Evolutionary conservation across 257 asterid species (phyloP), one percentile per base, ranked within the genome.

Genomic region (Paraleonurus japonicus): DNA sequence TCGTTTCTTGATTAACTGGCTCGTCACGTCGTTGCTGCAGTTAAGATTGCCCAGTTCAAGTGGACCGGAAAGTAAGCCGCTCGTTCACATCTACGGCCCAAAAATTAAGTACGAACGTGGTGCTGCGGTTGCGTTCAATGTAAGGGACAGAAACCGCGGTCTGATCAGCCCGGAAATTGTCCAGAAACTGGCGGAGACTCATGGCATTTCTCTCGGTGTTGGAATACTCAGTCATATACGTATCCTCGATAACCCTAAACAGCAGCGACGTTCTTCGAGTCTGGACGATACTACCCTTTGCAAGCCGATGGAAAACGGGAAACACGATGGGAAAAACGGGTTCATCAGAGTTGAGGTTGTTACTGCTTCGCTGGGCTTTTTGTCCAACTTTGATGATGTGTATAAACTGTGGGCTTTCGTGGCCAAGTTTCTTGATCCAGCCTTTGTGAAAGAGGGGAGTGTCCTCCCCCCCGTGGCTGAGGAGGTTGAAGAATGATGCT

Each of bases 51-150:
- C 95, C 28, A 65, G 85, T 70, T 65, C 83, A 13, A 74, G 70
- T 13, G 90, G 85, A 5, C 79, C 75, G 53, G 91, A 81, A 16
- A 72, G 78, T 26, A 71, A 71, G 0, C 88, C 95, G 6, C 95
- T 94, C 2, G 95, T 91, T 64, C 95, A 89, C 73, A 94, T 94
- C 23, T 94, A 94, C 4, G 99, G 99, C 59, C 99, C 99, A 1
- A 94, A 94, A 78, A 94, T 94, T 16, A 94, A 94, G 50, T 94
- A 94, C 17, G 97, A 94, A 75, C 83, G 98, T 81, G 98, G 98
- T 1, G 97, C 98, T 16, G 84, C 98, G 26, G 90, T 94, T 32
- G 98, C 99, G 0, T 94, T 94, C 73, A 94, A 94, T 4, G 87
- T 94, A 60, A 85, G 89, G 77, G 96, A 89, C 79, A 84, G 81